Base-by-base conservation (phyloP, 2,329 filamentous ascomycete genomes). In the Penicillium sp. region DNA sequence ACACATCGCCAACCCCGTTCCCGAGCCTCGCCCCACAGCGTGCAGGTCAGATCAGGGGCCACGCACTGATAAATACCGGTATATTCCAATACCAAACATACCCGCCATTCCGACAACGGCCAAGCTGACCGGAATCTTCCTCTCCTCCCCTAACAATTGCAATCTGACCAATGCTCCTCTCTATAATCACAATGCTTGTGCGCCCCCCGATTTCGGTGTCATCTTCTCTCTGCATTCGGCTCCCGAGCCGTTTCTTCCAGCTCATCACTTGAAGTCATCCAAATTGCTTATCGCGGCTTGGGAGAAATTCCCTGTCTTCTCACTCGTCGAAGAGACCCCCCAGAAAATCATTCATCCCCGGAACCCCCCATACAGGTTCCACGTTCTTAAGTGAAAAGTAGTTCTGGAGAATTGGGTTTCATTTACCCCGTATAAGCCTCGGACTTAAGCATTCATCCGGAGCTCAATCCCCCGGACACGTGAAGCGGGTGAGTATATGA, bases 71-170 rank as follows among this genome's bases (percentile, higher is more conserved):
- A 46, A 53, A 35, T 61, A 60, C 60, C 58, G 53, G 62, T 65
- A 60, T 60, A 54, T 52, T 54, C 54, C 57, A 50, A 53, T 50
- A 49, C 55, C 37, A 45, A 55, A 14, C 19, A 19, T 39, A 35
- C 19, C 50, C 50, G n/a, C 54, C 54, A 58, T 67, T 66, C 69
- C 69, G 69, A 71, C 68, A 70, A 70, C 69, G 68, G 69, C 37
- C 68, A 68, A 68, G 67, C 56, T 59, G 35, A 57, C 67, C 61
- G 65, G 59, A 61, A 63, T 62, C 57, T 59, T 49, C 57, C 57
- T 61, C 53, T 59, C 43, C 51, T 33, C 45, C 55, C 50, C 51
- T 55, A 33, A 48, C 39, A 23, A 23, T 23, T 42, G n/a, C 6
- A 14, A 53, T 46, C 42, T 37, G 43, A 46, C 50, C 50, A 45